These are phyloP conservation scores for Sutorius australiensis DNA, from an alignment of 768 basidiomycete species.

Conservation along the genomic window DNA sequence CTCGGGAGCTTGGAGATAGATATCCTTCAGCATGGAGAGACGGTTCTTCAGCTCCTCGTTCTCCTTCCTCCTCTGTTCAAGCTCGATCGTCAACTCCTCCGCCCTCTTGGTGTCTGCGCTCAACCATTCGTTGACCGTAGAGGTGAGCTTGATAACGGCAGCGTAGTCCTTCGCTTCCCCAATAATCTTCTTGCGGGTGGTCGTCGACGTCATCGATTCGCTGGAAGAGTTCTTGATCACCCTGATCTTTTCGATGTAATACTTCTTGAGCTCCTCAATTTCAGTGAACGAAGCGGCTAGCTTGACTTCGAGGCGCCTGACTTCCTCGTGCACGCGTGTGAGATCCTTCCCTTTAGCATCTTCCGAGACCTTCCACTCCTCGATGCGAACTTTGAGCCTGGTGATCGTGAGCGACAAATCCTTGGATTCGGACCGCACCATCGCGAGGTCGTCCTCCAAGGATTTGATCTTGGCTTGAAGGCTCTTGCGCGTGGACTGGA, in stretches of 20 bases:
- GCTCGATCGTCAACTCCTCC: not conserved
- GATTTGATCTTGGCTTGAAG: not conserved
- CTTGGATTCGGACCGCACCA: no score
- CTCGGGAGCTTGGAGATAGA: conserved; percentile 1
- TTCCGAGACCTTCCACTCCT: not conserved
- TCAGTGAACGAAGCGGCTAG: not conserved
- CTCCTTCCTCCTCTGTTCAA: conserved; percentile 7
- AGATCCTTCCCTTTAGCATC: not conserved
- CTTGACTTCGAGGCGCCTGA: not conserved
- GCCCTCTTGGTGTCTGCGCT: conserved; percentile 2
- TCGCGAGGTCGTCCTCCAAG: not conserved
- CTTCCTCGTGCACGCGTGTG: not conserved
- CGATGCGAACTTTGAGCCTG: not conserved
- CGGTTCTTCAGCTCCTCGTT: conserved; percentile 3
- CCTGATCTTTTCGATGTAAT: not conserved
- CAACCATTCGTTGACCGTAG: conserved; percentile 6
- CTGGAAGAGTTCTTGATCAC: not conserved
- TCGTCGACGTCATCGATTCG: not conserved
- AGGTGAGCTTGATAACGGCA: conserved; percentile 4
- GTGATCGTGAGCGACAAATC: not conserved
- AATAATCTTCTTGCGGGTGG: not conserved
- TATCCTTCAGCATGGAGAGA: conserved; percentile 2
- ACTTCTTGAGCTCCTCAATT: not conserved
- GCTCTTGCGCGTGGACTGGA: not conserved
- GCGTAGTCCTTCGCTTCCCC: not conserved